Conservation (phyloP, 2,329 filamentous ascomycete genomes). For the Verticillium dahliae region DNA sequence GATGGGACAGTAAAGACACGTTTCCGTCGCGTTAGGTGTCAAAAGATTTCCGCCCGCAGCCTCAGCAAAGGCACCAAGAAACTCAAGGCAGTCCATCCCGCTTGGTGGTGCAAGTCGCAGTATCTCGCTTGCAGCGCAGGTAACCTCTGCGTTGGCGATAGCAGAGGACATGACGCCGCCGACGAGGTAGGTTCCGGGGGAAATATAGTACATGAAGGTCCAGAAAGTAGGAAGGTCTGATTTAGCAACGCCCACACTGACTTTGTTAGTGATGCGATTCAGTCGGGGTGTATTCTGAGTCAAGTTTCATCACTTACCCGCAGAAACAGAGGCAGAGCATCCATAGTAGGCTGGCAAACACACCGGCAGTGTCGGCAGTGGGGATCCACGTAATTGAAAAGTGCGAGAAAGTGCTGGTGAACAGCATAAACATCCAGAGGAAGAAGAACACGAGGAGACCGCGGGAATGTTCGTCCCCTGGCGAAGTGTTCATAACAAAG, state of each 20-base stretch:
- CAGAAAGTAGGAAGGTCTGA: conserved; percentile 57
- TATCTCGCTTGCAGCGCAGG: conserved; percentile 30
- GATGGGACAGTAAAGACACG: conserved; percentile 37
- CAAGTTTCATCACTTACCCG: background rate
- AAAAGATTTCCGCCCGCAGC: conserved; percentile 39
- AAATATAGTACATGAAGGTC: conserved; percentile 64
- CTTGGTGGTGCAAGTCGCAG: conserved; percentile 48
- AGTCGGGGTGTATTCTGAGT: background rate
- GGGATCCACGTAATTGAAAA: conserved; percentile 59
- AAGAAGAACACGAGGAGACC: conserved; percentile 63
- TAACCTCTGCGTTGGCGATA: conserved; percentile 10
- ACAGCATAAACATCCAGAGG: conserved; percentile 58
- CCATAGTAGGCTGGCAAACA: conserved; percentile 60
- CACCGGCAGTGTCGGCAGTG: conserved; percentile 59
- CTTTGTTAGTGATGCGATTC: background rate
- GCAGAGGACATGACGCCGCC: conserved; percentile 44
- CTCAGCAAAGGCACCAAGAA: conserved; percentile 35
- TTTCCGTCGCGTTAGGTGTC: conserved; percentile 29
- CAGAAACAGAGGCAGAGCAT: conserved; percentile 42
- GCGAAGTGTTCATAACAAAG: conserved; percentile 48
- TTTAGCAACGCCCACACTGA: conserved; percentile 53
- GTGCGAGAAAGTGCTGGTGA: conserved; percentile 60
- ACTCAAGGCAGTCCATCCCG: conserved; percentile 43
- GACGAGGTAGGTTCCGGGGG: conserved; percentile 65
- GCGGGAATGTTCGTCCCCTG: conserved; percentile 33